phyloP scores from a whole-genome alignment of 2,329 filamentous ascomycete genomes.

The Epichloe aotearoae region DNA sequence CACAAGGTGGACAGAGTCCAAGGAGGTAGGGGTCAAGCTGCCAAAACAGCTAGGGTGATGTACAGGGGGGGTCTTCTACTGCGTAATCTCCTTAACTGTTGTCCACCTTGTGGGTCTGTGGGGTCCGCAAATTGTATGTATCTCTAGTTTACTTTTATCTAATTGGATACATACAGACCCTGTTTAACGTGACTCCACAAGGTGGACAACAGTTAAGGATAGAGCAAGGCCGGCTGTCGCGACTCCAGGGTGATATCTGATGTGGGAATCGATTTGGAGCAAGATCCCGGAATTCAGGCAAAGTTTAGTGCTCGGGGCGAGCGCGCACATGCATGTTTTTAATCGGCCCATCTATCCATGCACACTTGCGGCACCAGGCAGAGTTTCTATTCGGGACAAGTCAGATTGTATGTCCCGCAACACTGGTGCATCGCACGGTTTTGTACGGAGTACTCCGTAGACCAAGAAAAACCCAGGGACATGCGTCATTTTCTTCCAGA shows the following conservation, averaged over 20 bases:
- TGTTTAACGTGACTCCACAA: too few species aligned
- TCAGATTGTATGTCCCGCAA: neutral
- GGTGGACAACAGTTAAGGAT: too few species aligned
- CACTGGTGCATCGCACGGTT: neutral
- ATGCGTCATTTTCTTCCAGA: too few species aligned
- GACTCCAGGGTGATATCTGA: slow-evolving; percentile 1
- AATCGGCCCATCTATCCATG: neutral
- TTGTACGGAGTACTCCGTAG: too few species aligned
- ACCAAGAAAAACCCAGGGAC: too few species aligned
- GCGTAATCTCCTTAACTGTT: too few species aligned
- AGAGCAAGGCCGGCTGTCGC: slow-evolving; percentile 3
- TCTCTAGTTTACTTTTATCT: too few species aligned
- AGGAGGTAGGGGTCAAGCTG: too few species aligned
- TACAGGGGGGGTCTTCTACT: neutral
- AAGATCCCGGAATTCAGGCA: slow-evolving; percentile 1
- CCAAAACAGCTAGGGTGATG: neutral
- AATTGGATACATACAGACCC: too few species aligned
- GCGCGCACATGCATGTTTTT: neutral
- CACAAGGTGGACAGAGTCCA: too few species aligned
- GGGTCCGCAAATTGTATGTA: too few species aligned
- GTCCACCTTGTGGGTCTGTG: too few species aligned
- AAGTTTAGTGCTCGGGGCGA: slow-evolving; percentile 1
- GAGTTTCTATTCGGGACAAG: neutral
- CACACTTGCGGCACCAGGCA: neutral
- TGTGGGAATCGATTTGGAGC: slow-evolving; percentile 2